A percentile compares a stretch with the other conserved stretches of the same genome.
Evolutionary conservation across 306 rosid genomes (phyloP).

Genomic region (Malus orientalis): DNA sequence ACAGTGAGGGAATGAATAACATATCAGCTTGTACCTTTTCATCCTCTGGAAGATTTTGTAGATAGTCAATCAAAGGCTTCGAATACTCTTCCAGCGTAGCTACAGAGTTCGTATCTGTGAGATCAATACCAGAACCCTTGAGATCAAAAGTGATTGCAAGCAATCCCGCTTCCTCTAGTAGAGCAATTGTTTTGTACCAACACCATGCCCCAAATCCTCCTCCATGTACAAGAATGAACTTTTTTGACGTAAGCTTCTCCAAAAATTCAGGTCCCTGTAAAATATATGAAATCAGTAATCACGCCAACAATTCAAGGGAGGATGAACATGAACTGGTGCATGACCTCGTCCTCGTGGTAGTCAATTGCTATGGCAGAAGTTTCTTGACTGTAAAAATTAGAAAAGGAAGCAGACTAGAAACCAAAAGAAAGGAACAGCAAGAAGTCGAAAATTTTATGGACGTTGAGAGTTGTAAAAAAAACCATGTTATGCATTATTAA

Average conservation of each 20-base stretch:
- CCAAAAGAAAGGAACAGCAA: not conserved
- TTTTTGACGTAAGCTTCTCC: constrained; percentile 57
- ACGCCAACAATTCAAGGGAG: not conserved
- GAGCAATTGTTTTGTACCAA: constrained; percentile 87
- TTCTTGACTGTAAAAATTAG: not conserved
- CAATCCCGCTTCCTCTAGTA: constrained; percentile 76
- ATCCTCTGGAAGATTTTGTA: constrained; percentile 67
- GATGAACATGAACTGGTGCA: not conserved
- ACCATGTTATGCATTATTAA: not conserved
- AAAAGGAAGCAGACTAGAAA: not conserved
- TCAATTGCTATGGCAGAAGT: not conserved
- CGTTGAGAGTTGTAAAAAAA: not conserved
- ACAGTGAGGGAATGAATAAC: constrained; percentile 7
- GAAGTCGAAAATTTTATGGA: not conserved
- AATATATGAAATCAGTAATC: not conserved
- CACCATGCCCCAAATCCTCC: constrained; percentile 99
- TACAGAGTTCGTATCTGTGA: constrained; percentile 57
- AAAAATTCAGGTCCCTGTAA: constrained; percentile 47
- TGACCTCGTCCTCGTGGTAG: not conserved
- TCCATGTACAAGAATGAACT: constrained; percentile 72
- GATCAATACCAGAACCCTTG: constrained; percentile 88
- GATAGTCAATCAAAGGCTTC: constrained; percentile 69
- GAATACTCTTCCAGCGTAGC: constrained; percentile 68
- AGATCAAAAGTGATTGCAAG: constrained; percentile 80
- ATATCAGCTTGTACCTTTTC: constrained; percentile 55